Percentiles rank a stretch among this genome's conserved stretches.
phyloP scores from a whole-genome alignment of 2,329 filamentous ascomycete species.

The Daldinia sp. region DNA sequence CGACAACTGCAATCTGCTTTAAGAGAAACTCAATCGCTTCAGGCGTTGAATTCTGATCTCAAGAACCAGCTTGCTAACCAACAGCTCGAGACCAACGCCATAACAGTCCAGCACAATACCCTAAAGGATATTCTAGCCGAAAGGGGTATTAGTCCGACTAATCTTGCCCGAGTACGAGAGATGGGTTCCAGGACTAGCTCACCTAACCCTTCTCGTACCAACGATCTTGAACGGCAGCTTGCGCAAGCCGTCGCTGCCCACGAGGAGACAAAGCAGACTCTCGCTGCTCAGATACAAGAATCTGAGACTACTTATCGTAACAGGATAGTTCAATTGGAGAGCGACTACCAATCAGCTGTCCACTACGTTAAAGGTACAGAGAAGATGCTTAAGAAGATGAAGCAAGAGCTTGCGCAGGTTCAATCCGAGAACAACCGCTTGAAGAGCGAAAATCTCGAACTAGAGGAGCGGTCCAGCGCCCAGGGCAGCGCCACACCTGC shows the following conservation, averaged over 20 bases:
- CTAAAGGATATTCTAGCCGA: conserved; percentile 93
- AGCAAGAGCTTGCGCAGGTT: conserved; percentile 93
- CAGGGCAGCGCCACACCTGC: conserved; percentile 59
- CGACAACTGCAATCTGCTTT: conserved; percentile 88
- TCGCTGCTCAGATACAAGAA: conserved; percentile 84
- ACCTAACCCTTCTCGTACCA: conserved; percentile 82
- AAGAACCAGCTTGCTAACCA: conserved; percentile 86
- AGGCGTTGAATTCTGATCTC: conserved; percentile 83
- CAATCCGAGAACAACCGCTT: conserved; percentile 87
- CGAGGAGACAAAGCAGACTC: conserved; percentile 83
- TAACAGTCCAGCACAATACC: conserved; percentile 90
- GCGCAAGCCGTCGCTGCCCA: conserved; percentile 81
- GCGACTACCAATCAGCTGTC: conserved; percentile 96
- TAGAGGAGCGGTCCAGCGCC: conserved; percentile 63
- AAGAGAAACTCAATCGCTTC: conserved; percentile 84
- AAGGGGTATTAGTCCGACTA: conserved; percentile 84
- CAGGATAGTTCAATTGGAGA: conserved; percentile 92
- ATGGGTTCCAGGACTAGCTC: conserved; percentile 81
- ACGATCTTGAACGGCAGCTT: conserved; percentile 90
- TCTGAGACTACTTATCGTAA: conserved; percentile 91
- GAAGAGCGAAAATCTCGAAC: conserved; percentile 81
- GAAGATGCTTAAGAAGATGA: conserved; percentile 99
- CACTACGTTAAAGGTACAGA: conserved; percentile 99
- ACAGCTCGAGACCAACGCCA: conserved; percentile 92
- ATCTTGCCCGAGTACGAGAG: conserved; percentile 76